Percentiles rank a stretch among this genome's conserved stretches.
These are phyloP conservation scores for Cryptococcus sp. DNA, from an alignment of 1,284 basidiomycete species.

Conservation along the genomic window DNA sequence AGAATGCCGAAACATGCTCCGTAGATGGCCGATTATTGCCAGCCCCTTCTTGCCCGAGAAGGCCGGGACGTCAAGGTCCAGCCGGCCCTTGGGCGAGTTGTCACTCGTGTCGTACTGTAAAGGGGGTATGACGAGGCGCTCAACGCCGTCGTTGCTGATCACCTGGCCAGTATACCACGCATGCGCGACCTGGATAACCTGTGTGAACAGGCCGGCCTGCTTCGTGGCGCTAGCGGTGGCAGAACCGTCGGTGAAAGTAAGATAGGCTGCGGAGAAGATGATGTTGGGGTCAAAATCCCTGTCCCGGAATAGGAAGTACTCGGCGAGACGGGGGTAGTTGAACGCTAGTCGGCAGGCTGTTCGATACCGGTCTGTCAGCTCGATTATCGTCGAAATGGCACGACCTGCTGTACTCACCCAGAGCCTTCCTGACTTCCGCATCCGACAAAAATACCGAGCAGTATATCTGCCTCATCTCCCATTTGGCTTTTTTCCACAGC, in stretches of 20 bases:
- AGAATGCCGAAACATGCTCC: conserved; percentile 60
- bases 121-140: conserved; percentile 25
- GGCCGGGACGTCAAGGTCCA: conserved; percentile 76
- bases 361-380: not conserved
- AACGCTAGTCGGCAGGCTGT: conserved; percentile 76
- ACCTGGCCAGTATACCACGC: conserved; percentile 88
- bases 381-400: not conserved
- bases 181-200: conserved; percentile 73
- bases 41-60: conserved; percentile 93
- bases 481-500: conserved; percentile 45
- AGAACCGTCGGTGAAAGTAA: conserved; percentile 84
- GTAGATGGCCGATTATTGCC: conserved; percentile 78
- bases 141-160: conserved; percentile 20
- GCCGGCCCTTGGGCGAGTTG: conserved; percentile 34
- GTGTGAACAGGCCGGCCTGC: conserved; percentile 66
- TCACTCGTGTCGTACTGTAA: conserved; percentile 11
- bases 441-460: conserved; percentile 28
- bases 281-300: conserved; percentile 82
- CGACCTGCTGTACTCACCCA: conserved; percentile 27
- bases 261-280: conserved; percentile 85
- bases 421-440: conserved; percentile 30
- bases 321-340: conserved; percentile 81
- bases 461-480: conserved; percentile 44
- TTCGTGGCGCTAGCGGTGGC: conserved; percentile 71
- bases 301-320: conserved; percentile 85